Base-by-base conservation (phyloP, 2,329 filamentous ascomycete species). In the Aspergillus nomiae region DNA sequence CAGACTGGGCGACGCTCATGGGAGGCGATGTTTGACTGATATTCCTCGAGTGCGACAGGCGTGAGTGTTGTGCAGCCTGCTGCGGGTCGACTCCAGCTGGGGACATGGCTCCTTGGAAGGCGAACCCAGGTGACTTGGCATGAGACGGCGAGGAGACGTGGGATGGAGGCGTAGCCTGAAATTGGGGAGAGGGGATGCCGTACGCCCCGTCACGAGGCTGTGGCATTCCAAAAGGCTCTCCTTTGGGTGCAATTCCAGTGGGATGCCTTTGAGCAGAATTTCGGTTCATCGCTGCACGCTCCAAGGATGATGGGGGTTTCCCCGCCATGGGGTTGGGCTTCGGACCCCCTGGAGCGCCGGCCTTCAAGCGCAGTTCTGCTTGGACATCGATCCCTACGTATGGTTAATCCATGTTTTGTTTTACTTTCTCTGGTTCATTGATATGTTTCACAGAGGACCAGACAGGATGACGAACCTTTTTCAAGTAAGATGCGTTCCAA, bases 401-500 rank as follows among this genome's bases (percentile, higher is more conserved):
- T 45, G 32, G 59, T 70, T 34, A 53, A 58, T 61, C 34, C 50
- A 28, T 30, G 16, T 51, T 51, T 12, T 32, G 28, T 32, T 51
- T 51, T 32, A 30, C 46, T 30, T 28, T 12, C 11, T 8, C 14
- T 26, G 45, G 6, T 28, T 7, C 8, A 10, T 16, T 36, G 34
- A 16, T 36, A 21, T 14, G 19, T 21, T 14, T 63, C 41, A 16
- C 58, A 46, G 41, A 57, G 24, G 32, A 14, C 51, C 28, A 38
- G 30, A 21, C 19, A 28, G 24, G 30, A 50, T 32, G 19, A 59
- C 63, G 3, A 59, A 95, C 93, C 94, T 85, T 98, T 98, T 81
- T 99, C 95, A 43, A 99, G 86, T 59, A 99, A 86, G 74, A 99
- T 96, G 63, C 95, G 89, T 81, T 99, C 95, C 41, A 99, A 86